Base-by-base conservation (phyloP, 371 early-diverging fungal species). In the Dichotomocladium elegans region DNA sequence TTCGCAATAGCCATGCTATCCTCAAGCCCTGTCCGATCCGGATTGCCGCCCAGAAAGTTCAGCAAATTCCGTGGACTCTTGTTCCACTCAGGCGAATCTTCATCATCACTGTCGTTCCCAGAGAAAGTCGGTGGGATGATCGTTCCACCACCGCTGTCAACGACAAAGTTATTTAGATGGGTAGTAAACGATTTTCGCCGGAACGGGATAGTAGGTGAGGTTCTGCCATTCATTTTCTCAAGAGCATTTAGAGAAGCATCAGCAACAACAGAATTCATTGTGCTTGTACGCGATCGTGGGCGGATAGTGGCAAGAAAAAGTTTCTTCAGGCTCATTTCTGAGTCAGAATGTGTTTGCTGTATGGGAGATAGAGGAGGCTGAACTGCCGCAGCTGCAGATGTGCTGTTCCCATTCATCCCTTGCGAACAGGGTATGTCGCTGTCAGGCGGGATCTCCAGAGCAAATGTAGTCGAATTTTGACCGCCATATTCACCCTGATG, bases 101-200 rank as follows among this genome's bases (percentile, higher is more conserved):
- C 87, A 11, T 80, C 83, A 8, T 89, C 87, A 1, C 77, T 80
- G 41, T 87, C 83, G 3, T 78, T 78, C 63, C 81, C 70, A 35
- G 73, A 80, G 3, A 77, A 69, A 21, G 77, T 81, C 25, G 82
- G 78, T 12, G 82, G 53, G 3, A 77, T 22, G 8, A 61, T 37
- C 6, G 56, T 49, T 1, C 61, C 61, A 2, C 60, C 61, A 11
- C 58, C 63, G 1, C 55, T 57, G 47, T 67, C 68, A 11, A 37
- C 49, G 1, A 44, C 10, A 15, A 44, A 43, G 26, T 28, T 46
- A 31, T 56, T 33, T n/a, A 55, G 45, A 29, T 51, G 29, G 24
- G 44, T 21, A 35, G 55, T 31, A 45, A 62, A 31, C 2, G 77
- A 72, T 17, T 67, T 61, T 9, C 77, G 68, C 1, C 77, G 58